phyloP scores from a whole-genome alignment of 805 yeast genomes.

The Kodamaea laetipori region DNA sequence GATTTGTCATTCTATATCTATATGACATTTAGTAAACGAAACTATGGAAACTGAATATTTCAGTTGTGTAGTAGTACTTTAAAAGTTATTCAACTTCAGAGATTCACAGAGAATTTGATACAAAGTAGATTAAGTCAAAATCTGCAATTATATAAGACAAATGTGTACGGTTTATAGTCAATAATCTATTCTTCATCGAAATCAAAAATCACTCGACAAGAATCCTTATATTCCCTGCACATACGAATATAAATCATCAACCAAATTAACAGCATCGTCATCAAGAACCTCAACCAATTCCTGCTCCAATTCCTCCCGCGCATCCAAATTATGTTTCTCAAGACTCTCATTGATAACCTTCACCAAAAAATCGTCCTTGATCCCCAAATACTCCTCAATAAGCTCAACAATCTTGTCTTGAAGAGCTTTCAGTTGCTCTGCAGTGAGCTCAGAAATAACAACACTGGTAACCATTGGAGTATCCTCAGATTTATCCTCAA shows the following conservation, averaged over 20 bases:
- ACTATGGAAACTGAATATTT: no score
- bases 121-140: no score
- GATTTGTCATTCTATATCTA: no score
- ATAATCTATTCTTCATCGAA: no score
- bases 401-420: slow-evolving; percentile 41
- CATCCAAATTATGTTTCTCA: slow-evolving; percentile 29
- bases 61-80: no score
- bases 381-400: slow-evolving; percentile 55
- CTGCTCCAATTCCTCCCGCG: slow-evolving; percentile 35
- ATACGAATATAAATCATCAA: slow-evolving; percentile 41
- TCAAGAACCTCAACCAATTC: slow-evolving; percentile 55
- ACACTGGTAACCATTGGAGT: background rate
- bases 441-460: slow-evolving; percentile 12
- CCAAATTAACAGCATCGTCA: slow-evolving; percentile 47
- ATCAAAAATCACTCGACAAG: no score
- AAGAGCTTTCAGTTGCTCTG: slow-evolving; percentile 23
- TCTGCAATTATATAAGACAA: no score
- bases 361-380: slow-evolving; percentile 52
- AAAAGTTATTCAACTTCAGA: no score
- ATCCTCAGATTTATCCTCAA: slow-evolving; percentile 5
- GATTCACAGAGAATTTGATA: no score
- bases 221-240: slow-evolving; percentile 9
- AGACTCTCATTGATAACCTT: slow-evolving; percentile 46
- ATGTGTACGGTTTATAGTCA: no score
- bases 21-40: no score